These are phyloP conservation scores for Aspergillus sergii DNA, from an alignment of 2,329 filamentous ascomycete genomes.

Conservation along the genomic window DNA sequence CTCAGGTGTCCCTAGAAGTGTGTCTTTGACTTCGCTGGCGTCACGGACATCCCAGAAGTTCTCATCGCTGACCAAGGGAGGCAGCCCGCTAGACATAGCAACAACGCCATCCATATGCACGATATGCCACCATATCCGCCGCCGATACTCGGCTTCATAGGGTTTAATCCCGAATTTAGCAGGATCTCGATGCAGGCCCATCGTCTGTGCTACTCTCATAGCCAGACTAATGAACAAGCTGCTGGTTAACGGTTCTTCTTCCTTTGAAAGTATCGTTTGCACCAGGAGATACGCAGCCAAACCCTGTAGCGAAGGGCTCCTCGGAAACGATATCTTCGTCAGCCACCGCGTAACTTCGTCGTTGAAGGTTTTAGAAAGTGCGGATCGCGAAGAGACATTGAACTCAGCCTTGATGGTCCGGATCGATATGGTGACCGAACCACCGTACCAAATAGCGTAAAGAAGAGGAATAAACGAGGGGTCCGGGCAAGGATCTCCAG, in stretches of 20 bases:
- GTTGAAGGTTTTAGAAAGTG: constrained; percentile 42
- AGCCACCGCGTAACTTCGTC: constrained; percentile 49
- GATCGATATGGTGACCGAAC: constrained; percentile 48
- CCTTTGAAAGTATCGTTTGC: constrained; percentile 50
- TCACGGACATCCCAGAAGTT: constrained; percentile 52
- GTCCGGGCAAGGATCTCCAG: constrained; percentile 40
- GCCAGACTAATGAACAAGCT: constrained; percentile 52
- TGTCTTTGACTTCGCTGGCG: constrained; percentile 52
- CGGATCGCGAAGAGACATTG: constrained; percentile 36
- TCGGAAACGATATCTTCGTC: constrained; percentile 47
- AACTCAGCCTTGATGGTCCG: constrained; percentile 46
- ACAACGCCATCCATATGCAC: constrained; percentile 53
- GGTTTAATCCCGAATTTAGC: constrained; percentile 50
- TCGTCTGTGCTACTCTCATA: constrained; percentile 51
- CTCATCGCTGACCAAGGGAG: constrained; percentile 50
- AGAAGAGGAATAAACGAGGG: constrained; percentile 48
- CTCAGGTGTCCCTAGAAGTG: constrained; percentile 40
- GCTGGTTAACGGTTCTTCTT: constrained; percentile 52
- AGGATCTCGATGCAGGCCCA: constrained; percentile 53
- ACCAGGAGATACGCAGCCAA: constrained; percentile 51
- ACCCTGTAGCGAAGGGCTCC: constrained; percentile 48
- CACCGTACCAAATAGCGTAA: constrained; percentile 53
- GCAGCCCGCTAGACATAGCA: constrained; percentile 53
- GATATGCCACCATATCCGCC: constrained; percentile 54
- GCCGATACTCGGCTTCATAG: constrained; percentile 48